Conservation (phyloP, 1,139 yeast genomes). For the Yamadazyma friedrichii region DNA sequence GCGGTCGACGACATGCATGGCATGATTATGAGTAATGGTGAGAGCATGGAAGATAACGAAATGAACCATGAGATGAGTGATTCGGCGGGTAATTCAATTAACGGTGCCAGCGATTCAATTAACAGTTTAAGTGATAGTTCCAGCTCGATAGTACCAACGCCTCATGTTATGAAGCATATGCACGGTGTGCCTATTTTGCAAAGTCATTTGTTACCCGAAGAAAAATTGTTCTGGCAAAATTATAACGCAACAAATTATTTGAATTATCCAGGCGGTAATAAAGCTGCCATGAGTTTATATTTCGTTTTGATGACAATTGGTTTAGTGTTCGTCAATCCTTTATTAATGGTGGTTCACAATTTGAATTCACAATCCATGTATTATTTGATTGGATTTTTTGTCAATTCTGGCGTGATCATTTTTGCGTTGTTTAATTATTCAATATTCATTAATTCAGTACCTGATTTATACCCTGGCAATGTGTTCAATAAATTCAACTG, state of each 20-base stretch:
- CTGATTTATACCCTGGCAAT: constrained; percentile 70
- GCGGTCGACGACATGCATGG: neutral
- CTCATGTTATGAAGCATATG: constrained; percentile 53
- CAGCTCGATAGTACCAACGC: constrained; percentile 26
- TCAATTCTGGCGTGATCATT: constrained; percentile 47
- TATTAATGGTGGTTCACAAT: constrained; percentile 63
- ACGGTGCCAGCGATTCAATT: neutral
- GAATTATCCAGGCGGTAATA: constrained; percentile 50
- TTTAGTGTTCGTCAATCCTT: constrained; percentile 65
- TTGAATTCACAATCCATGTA: constrained; percentile 45
- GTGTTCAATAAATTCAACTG: constrained; percentile 68
- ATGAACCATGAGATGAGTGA: neutral
- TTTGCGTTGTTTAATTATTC: constrained; percentile 58
- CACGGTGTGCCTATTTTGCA: constrained; percentile 81
- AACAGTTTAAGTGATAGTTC: neutral
- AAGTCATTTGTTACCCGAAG: constrained; percentile 68
- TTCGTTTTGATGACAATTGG: constrained; percentile 44
- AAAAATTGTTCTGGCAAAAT: constrained; percentile 71
- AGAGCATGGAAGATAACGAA: neutral
- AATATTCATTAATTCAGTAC: constrained; percentile 59
- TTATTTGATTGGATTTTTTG: constrained; percentile 56
- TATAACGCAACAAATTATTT: constrained; percentile 83
- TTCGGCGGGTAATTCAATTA: neutral
- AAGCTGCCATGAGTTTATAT: constrained; percentile 59
- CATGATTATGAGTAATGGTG: neutral